A percentile compares a stretch with the other conserved stretches of the same genome.
phyloP scores from a whole-genome alignment of 129 eudicot genomes.

The Arctium lappa region DNA sequence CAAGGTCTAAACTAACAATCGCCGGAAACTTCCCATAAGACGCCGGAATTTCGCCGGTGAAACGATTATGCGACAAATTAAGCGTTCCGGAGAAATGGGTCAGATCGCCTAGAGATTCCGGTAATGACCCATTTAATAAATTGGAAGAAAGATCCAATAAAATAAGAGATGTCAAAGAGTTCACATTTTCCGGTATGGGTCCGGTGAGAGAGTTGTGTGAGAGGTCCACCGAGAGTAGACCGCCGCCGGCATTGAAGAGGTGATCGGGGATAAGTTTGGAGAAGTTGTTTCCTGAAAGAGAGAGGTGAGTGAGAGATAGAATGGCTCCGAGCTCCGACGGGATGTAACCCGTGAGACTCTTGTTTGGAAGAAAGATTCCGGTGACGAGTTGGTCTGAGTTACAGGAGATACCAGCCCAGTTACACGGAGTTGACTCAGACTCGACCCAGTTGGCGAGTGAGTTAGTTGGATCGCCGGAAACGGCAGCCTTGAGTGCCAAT shows the following conservation, averaged over 20 bases:
- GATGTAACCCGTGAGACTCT: conserved; percentile 71
- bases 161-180: conserved; percentile 30
- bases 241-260: conserved; percentile 50
- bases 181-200: conserved; percentile 45
- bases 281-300: conserved; percentile 50
- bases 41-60: conserved; percentile 76
- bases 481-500: conserved; percentile 86
- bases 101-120: conserved; percentile 48
- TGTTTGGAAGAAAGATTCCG: conserved; percentile 51
- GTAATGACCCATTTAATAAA: conserved; percentile 54
- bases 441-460: conserved; percentile 61
- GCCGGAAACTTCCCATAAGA: conserved; percentile 75
- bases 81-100: conserved; percentile 62
- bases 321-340: conserved; percentile 88
- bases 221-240: conserved; percentile 54
- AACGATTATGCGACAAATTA: conserved; percentile 57
- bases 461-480: conserved; percentile 57
- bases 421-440: conserved; percentile 60
- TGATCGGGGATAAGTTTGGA: conserved; percentile 45
- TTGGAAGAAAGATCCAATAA: conserved; percentile 65
- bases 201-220: conserved; percentile 62
- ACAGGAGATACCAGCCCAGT: conserved; percentile 73
- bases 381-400: conserved; percentile 42
- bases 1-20: conserved; percentile 71
- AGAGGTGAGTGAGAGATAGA: conserved; percentile 44